Evolutionary conservation across 1,139 yeast species (phyloP), one percentile per base, ranked within the genome.

Genomic region (Diutina mesorugosa): DNA sequence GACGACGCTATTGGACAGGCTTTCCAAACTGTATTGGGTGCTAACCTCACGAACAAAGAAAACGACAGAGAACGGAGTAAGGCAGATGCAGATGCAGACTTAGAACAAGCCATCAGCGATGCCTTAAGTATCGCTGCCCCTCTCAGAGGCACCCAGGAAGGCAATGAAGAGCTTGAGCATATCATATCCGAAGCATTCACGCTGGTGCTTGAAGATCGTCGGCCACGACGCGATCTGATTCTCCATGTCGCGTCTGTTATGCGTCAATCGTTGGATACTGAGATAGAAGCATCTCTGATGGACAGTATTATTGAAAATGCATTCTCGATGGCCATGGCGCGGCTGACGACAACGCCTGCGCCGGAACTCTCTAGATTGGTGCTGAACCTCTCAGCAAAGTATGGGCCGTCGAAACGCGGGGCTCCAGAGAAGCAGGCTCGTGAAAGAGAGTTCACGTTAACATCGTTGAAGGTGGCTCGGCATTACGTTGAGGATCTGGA

Each of bases 1-100:
- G 69, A 69, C 45, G 64, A 60, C 38, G 69, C 68, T 28, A 67
- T 66, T 45, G 68, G 68, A 3, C 65, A 64, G 45, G 69, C 69
- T 0, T 63, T 64, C 50, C 60, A 60, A 47, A 53, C 61, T 3
- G 58, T 62, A 9, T 56, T 55, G 30, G 41, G 41, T 30, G 28
- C 45, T 14, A 30, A 50, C 14, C 6, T 9, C 12, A 10, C 35
- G 4, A n/a, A 21, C 14, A 45, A 45, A 14, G 41, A 2, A n/a
- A 16, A 45, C n/a, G 28, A 45, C 21, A 9, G 26, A 5, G 32
- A 45, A 6, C 51, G 12, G 38, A n/a, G 14, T 6, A 9, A n/a
- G 5, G 12, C 45, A 14, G 16, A 41, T 51, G 28, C 35, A 26
- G 47, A 48, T 10, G 51, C 21, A 26, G 56, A 57, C n/a, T 16